Conservation (phyloP, 2,329 filamentous ascomycete genomes). For the Dryadomyces quercivorus region DNA sequence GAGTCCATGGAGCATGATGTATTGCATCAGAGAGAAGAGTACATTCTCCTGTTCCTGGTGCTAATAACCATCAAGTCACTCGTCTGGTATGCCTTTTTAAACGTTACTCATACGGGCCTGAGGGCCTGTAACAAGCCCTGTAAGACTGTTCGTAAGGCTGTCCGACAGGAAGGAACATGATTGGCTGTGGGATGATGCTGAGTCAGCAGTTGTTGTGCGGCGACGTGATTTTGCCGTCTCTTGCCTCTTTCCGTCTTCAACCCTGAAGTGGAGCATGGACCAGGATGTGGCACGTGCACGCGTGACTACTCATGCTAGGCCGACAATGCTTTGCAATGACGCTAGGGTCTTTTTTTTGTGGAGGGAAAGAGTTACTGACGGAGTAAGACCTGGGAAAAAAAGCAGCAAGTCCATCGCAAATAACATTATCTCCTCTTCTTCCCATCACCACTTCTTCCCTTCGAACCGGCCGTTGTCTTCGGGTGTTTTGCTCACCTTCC, state of each 20-base stretch:
- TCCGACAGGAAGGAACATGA: neutral
- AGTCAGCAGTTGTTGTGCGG: neutral
- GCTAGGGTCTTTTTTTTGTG: conserved; percentile 1
- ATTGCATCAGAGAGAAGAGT: too few species aligned
- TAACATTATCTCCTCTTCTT: neutral
- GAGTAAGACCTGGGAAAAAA: neutral
- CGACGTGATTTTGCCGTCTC: too few species aligned
- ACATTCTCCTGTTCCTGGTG: too few species aligned
- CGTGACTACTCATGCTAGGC: neutral
- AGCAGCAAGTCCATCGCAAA: neutral
- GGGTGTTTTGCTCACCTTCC: neutral
- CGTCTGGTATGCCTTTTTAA: too few species aligned
- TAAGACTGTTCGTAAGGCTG: too few species aligned
- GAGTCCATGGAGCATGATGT: too few species aligned
- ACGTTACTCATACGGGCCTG: too few species aligned
- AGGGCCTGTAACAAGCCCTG: too few species aligned
- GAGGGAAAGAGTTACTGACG: conserved; percentile 1
- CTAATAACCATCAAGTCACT: too few species aligned
- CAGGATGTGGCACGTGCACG: neutral
- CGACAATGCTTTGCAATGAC: neutral
- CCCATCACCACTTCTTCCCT: neutral
- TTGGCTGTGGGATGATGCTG: neutral
- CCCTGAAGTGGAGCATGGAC: neutral
- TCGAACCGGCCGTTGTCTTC: neutral
- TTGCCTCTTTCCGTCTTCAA: too few species aligned